Conservation (phyloP, 2,329 filamentous ascomycete species). For the Didymella pomorum region DNA sequence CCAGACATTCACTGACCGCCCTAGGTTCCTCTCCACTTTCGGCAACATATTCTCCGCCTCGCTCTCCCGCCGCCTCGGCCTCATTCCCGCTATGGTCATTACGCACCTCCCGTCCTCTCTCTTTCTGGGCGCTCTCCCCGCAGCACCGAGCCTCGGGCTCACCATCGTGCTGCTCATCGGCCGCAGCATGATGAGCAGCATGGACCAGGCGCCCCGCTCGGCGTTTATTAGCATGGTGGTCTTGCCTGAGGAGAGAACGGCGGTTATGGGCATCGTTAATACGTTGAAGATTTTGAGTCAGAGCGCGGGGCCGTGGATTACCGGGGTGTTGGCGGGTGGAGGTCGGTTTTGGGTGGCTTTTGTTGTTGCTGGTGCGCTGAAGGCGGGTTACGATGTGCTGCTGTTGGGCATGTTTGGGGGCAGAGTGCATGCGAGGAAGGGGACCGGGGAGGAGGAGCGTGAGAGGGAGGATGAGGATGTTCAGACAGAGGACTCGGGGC, state of each 20-base stretch:
- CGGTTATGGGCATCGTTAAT: constrained; percentile 53
- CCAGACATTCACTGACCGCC: background rate
- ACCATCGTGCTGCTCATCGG: constrained; percentile 45
- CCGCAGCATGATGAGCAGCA: constrained; percentile 45
- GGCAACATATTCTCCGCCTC: constrained; percentile 45
- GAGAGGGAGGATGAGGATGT: background rate
- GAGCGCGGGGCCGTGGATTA: constrained; percentile 46
- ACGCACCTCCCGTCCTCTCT: constrained; percentile 50
- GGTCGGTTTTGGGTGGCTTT: constrained; percentile 52
- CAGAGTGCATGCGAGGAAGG: constrained; percentile 22
- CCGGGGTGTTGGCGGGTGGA: constrained; percentile 46
- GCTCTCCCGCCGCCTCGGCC: constrained; percentile 69
- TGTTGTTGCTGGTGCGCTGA: constrained; percentile 48
- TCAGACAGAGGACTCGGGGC: background rate
- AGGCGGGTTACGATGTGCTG: constrained; percentile 47
- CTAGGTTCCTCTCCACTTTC: constrained; percentile 38
- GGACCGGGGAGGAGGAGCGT: background rate
- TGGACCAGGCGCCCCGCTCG: constrained; percentile 51
- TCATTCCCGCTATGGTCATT: constrained; percentile 56
- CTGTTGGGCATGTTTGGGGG: constrained; percentile 49
- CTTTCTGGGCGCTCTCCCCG: constrained; percentile 43
- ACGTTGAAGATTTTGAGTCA: constrained; percentile 50
- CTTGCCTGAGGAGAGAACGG: constrained; percentile 46
- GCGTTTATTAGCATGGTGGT: constrained; percentile 49
- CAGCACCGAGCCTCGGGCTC: constrained; percentile 32